phyloP scores from a whole-genome alignment of 2,329 filamentous ascomycete genomes.

The Sclerotinia minor region DNA sequence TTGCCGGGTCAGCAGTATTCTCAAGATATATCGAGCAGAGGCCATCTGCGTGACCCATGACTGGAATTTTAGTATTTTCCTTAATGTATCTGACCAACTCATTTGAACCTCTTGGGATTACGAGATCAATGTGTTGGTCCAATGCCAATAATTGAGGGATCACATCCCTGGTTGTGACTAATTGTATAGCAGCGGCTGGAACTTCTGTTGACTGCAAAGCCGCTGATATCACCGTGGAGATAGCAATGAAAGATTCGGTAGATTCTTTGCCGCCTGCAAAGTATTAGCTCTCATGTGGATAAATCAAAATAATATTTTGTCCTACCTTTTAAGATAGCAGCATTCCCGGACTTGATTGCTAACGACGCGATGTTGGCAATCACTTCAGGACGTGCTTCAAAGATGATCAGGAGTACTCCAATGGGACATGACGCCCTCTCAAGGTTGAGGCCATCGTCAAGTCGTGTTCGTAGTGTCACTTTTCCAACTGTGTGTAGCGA shows the following conservation, averaged over 20 bases:
- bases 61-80: slow-evolving; percentile 86
- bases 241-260: slow-evolving; percentile 89
- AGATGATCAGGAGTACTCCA: slow-evolving; percentile 96
- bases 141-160: slow-evolving; percentile 85
- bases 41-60: slow-evolving; percentile 93
- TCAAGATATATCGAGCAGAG: slow-evolving; percentile 87
- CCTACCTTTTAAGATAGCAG: slow-evolving; percentile 86
- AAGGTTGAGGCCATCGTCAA: slow-evolving; percentile 83
- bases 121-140: slow-evolving; percentile 87
- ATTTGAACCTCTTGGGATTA: slow-evolving; percentile 70
- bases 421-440: slow-evolving; percentile 93
- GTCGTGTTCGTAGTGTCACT: slow-evolving; percentile 75
- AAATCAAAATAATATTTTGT: background rate
- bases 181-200: slow-evolving; percentile 83
- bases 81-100: slow-evolving; percentile 69
- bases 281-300: slow-evolving; percentile 6
- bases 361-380: slow-evolving; percentile 97
- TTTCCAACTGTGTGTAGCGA: slow-evolving; percentile 64
- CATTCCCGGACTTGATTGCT: slow-evolving; percentile 95
- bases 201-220: slow-evolving; percentile 73
- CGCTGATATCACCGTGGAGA: slow-evolving; percentile 78
- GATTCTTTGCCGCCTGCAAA: slow-evolving; percentile 85
- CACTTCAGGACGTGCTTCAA: slow-evolving; percentile 95
- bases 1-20: slow-evolving; percentile 68
- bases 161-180: slow-evolving; percentile 89